Percentiles rank a stretch among this genome's conserved stretches.
phyloP scores from a whole-genome alignment of 2,329 filamentous ascomycete genomes.

The Pseudogymnoascus sp. region DNA sequence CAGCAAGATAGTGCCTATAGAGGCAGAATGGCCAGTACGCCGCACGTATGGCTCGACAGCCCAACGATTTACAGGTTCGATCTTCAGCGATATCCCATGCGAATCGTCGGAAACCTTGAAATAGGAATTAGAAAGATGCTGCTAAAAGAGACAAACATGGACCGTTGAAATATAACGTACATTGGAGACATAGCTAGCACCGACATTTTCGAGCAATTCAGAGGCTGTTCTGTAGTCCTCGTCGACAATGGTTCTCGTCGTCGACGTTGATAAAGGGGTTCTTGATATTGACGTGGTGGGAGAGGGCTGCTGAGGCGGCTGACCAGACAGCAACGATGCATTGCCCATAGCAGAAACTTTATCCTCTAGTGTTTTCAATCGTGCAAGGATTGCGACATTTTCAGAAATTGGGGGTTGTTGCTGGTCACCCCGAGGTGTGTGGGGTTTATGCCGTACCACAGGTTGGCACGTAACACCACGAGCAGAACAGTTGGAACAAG shows the following conservation, averaged over 20 bases:
- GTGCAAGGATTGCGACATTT: not conserved
- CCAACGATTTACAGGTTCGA: not conserved
- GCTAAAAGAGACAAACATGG: not conserved
- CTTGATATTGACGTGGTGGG: not conserved
- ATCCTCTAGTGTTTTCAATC: not conserved
- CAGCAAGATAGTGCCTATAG: not conserved
- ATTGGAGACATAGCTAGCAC: not conserved
- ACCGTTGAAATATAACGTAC: not conserved
- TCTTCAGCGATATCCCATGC: not conserved
- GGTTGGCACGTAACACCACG: constrained; percentile 12
- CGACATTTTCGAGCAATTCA: not conserved
- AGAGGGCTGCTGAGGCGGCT: not conserved
- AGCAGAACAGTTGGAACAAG: constrained; percentile 24
- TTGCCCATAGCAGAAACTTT: not conserved
- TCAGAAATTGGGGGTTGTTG: not conserved
- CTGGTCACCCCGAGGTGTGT: not conserved
- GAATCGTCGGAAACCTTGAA: constrained; percentile 4
- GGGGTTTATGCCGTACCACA: not conserved
- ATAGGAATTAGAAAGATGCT: not conserved
- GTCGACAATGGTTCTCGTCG: not conserved
- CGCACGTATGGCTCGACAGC: not conserved
- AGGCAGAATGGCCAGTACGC: not conserved
- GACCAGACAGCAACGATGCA: not conserved
- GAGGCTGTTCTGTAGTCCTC: constrained; percentile 4
- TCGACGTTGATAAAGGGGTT: not conserved